Percentiles rank a stretch among this genome's conserved stretches.
phyloP scores from a whole-genome alignment of 2,329 filamentous ascomycete species.

The Karstenula rhodostoma region DNA sequence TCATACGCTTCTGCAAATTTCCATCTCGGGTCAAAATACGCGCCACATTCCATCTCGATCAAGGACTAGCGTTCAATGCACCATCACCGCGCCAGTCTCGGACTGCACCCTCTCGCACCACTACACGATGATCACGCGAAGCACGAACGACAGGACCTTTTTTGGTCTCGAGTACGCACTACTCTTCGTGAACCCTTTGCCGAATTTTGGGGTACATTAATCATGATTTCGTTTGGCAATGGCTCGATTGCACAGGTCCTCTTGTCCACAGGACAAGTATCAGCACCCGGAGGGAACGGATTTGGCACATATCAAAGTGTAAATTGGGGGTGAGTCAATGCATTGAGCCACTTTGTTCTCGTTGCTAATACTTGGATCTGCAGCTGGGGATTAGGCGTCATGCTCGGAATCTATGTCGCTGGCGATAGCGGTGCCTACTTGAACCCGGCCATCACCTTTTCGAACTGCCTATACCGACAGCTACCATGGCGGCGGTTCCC shows the following conservation, averaged over 20 bases:
- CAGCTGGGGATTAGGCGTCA: slow-evolving; percentile 49
- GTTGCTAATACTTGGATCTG: slow-evolving; percentile 4
- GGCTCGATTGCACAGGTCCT: slow-evolving; percentile 55
- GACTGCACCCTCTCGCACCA: slow-evolving; percentile 52
- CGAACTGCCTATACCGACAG: slow-evolving; percentile 72
- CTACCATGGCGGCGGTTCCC: slow-evolving; percentile 75
- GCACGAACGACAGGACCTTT: slow-evolving; percentile 43
- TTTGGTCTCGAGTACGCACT: slow-evolving; percentile 49
- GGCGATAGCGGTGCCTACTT: slow-evolving; percentile 73
- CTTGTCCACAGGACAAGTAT: slow-evolving; percentile 46
- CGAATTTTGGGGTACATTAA: slow-evolving; percentile 54
- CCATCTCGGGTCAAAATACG: not conserved
- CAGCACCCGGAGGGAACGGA: slow-evolving; percentile 53
- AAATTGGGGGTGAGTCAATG: slow-evolving; percentile 50
- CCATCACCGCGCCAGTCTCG: slow-evolving; percentile 25
- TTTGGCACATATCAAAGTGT: slow-evolving; percentile 54
- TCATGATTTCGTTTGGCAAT: slow-evolving; percentile 56
- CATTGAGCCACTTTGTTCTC: not conserved
- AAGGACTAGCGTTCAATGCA: slow-evolving; percentile 3
- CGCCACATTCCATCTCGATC: not conserved
- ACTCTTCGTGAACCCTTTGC: slow-evolving; percentile 54
- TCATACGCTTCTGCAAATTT: not conserved
- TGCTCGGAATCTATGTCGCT: slow-evolving; percentile 67
- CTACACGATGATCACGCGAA: slow-evolving; percentile 53
- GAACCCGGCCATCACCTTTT: slow-evolving; percentile 71